A percentile compares a stretch with the other conserved stretches of the same genome.
These are phyloP conservation scores for Pichia norvegensis DNA, from an alignment of 1,139 yeast species.

Conservation along the genomic window DNA sequence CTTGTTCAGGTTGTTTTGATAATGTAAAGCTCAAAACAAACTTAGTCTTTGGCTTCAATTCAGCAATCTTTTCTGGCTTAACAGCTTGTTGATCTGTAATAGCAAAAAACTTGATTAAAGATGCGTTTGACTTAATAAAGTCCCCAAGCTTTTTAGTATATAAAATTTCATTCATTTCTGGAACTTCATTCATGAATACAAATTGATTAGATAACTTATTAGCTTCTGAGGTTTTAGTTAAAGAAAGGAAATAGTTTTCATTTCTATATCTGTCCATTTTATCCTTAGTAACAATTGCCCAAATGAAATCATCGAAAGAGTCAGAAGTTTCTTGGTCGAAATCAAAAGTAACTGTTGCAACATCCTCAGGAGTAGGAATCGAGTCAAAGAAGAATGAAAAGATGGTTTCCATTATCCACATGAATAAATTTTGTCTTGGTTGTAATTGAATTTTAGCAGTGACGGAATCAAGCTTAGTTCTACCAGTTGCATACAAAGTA, in stretches of 20 bases:
- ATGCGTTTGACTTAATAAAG: slow-evolving; percentile 43
- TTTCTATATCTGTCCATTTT: slow-evolving; percentile 74
- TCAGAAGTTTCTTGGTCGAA: slow-evolving; percentile 46
- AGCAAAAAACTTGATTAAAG: slow-evolving; percentile 56
- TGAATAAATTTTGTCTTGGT: slow-evolving; percentile 74
- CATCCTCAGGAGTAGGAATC: slow-evolving; percentile 50
- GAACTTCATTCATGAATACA: slow-evolving; percentile 85
- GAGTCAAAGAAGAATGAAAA: slow-evolving; percentile 47
- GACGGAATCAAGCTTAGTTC: slow-evolving; percentile 63
- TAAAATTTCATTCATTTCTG: slow-evolving; percentile 67
- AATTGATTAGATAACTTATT: slow-evolving; percentile 60
- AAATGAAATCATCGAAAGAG: slow-evolving; percentile 59
- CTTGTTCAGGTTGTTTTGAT: slow-evolving; percentile 39
- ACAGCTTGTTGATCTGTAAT: slow-evolving; percentile 74
- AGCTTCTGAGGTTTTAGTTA: slow-evolving; percentile 72
- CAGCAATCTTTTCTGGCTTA: slow-evolving; percentile 52
- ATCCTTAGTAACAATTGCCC: slow-evolving; percentile 78
- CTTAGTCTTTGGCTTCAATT: slow-evolving; percentile 48
- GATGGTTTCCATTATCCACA: slow-evolving; percentile 50
- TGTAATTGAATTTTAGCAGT: slow-evolving; percentile 55
- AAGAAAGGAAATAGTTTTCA: slow-evolving; percentile 70
- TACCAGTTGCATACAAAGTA: slow-evolving; percentile 82
- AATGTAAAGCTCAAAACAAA: slow-evolving; percentile 44
- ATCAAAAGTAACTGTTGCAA: slow-evolving; percentile 51
- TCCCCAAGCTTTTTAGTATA: slow-evolving; percentile 45